Base-by-base conservation (phyloP, 2,329 filamentous ascomycete species). In the Aspergillus tubingensis region DNA sequence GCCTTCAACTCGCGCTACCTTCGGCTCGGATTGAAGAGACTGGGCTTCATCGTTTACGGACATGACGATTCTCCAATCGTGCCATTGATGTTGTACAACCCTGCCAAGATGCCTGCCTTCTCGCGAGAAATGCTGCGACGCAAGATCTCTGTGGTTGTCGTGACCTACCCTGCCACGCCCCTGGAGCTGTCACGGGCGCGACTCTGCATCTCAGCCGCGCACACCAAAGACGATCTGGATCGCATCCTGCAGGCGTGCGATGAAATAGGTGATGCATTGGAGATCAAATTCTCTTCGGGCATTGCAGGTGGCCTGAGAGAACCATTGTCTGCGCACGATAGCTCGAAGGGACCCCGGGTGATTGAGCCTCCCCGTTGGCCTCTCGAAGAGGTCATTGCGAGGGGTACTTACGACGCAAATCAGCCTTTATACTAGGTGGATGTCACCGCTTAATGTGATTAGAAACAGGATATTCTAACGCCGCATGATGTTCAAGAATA, bases 1-100 rank as follows among this genome's bases (percentile, higher is more conserved):
- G 91, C 92, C 27, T 98, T 97, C 84, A 98, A 98, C 83, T 96
- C 92, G 13, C 88, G 94, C 30, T 98, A 98, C 76, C 90, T 97
- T 13, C 90, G 94, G 57, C 86, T 98, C 10, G 94, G 94, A 68
- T 86, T 97, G 67, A 97, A 97, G 83, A 89, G 94, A 63, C 87
- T 97, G 27, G 94, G 94, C 13, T 92, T 91, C 78, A 97, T 98
- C 70, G 89, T 96, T 48, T 96, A 94, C 72, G 94, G 94, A 58
- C 92, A 97, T 74, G 94, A 97, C 71, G 94, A 98, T 78, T 96
- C 92, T 1, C 94, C 94, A 54, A 97, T 98, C 67, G 92, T 98
- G 68, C 93, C 94, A 36, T 79, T 97, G 65, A 85, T 96, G 75
- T 86, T 98, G 30, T 98, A 96, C 83, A 91, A 96, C 78, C 94